Base-by-base conservation (phyloP, 441 rosid species). In the Mallotus japonicus region DNA sequence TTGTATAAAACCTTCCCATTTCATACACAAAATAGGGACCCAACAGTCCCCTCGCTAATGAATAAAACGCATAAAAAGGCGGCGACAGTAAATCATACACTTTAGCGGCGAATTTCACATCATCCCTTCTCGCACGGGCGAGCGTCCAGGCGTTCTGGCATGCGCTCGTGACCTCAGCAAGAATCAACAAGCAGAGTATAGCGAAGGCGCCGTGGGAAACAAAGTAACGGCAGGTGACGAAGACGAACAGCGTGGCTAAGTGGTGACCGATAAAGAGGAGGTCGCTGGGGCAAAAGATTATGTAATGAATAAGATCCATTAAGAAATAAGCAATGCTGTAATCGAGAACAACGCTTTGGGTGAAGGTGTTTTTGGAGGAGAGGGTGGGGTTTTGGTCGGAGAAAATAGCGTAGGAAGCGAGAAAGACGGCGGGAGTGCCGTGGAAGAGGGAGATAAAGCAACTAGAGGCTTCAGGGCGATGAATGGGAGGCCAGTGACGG, bases 121-220 rank as follows among this genome's bases (percentile, higher is more conserved):
- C 95, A 0, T 28, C 19, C 70, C 88, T 85, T 77, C 91, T 79
- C 8, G 79, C 87, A 3, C 68, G 75, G 14, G 97, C 87, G 7
- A 95, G 83, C 0, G 99, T 89, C 97, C 97, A 95, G 13, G 79
- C 76, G 79, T 95, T 92, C 87, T 91, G 99, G 78, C 96, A 95
- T 0, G 79, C 85, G 83, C 98, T 92, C 19, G 99, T 95, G 1
- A 87, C 84, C 63, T 95, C 99, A 4, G 99, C 97, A n/a, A 92
- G 82, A 77, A 86, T 51, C 46, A 95, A 71, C 11, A 95, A 89
- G 14, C 77, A 69, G 58, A 95, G 91, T 1, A 95, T 77, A 1
- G 91, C 89, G 64, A 75, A 90, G 0, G 99, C 88, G 70, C 97
- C 99, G 84, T 86, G 97, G 46, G 58, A 34, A 32, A 85, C 93